A percentile compares a stretch with the other conserved stretches of the same genome.
These are phyloP conservation scores for Fusarium mangiferae DNA, from an alignment of 2,329 filamentous ascomycete species.

Conservation along the genomic window DNA sequence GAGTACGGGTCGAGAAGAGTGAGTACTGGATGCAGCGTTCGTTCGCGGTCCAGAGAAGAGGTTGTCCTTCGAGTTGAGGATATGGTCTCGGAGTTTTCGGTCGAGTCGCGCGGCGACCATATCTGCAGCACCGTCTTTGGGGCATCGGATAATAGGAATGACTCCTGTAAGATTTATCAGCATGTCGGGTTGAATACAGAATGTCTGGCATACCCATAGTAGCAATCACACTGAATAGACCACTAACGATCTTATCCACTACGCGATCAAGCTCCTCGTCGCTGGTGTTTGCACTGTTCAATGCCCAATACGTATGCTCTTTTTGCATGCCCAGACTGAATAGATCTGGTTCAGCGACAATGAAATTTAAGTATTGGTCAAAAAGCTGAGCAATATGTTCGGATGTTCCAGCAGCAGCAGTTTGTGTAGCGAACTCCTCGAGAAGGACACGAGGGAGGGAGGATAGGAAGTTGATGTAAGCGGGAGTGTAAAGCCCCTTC, in stretches of 20 bases:
- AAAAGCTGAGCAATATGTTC: slow-evolving; percentile 93
- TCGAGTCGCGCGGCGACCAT: slow-evolving; percentile 95
- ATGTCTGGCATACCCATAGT: slow-evolving; percentile 79
- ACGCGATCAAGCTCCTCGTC: slow-evolving; percentile 90
- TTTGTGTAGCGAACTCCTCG: slow-evolving; percentile 93
- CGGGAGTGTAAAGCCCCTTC: slow-evolving; percentile 88
- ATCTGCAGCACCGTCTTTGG: slow-evolving; percentile 91
- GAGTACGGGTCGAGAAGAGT: slow-evolving; percentile 84
- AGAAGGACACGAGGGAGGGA: slow-evolving; percentile 90
- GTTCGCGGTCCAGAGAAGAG: slow-evolving; percentile 81
- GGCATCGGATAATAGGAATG: slow-evolving; percentile 94
- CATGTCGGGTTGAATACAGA: not conserved
- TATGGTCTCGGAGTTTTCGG: slow-evolving; percentile 93
- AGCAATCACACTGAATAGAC: slow-evolving; percentile 97
- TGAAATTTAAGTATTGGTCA: slow-evolving; percentile 97
- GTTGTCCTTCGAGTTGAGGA: slow-evolving; percentile 97
- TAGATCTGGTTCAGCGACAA: slow-evolving; percentile 93
- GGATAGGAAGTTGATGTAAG: slow-evolving; percentile 96
- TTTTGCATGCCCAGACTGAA: slow-evolving; percentile 95
- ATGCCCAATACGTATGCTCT: slow-evolving; percentile 90
- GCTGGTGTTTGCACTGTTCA: slow-evolving; percentile 91
- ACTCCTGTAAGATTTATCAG: slow-evolving; percentile 64
- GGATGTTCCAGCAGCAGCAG: slow-evolving; percentile 83
- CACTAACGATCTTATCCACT: slow-evolving; percentile 91
- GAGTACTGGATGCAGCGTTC: slow-evolving; percentile 64